Evolutionary conservation across 805 yeast species (phyloP).

Genomic region (Ogataea nitratoaversa): DNA sequence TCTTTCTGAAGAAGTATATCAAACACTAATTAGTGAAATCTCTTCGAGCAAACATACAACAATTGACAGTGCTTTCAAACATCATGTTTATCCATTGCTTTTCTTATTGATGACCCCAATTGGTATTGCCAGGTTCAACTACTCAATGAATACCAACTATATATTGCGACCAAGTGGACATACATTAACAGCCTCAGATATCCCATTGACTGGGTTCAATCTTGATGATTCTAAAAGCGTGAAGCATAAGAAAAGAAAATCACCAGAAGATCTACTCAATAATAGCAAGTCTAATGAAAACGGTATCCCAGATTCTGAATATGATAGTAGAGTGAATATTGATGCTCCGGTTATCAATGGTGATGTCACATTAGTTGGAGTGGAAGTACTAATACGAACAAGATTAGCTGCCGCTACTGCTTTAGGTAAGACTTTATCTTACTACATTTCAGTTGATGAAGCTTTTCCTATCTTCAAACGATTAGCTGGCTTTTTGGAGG

Average conservation of each 20-base stretch:
- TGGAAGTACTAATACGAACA: conserved; percentile 67
- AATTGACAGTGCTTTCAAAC: conserved; percentile 49
- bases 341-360: conserved; percentile 92
- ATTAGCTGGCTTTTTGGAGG: conserved; percentile 41
- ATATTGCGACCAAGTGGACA: conserved; percentile 79
- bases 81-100: conserved; percentile 57
- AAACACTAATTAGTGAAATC: conserved; percentile 47
- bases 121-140: conserved; percentile 86
- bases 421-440: conserved; percentile 61
- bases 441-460: conserved; percentile 36
- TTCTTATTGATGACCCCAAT: conserved; percentile 86
- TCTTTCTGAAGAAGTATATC: conserved; percentile 61
- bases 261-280: conserved; percentile 5
- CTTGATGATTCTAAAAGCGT: conserved; percentile 26
- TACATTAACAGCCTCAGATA: conserved; percentile 28
- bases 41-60: conserved; percentile 29
- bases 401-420: conserved; percentile 74
- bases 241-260: conserved; percentile 48
- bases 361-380: conserved; percentile 81
- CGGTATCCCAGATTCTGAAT: conserved; percentile 48
- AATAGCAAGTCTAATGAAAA: conserved; percentile 21
- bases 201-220: conserved; percentile 25
- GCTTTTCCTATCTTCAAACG: conserved; percentile 36
- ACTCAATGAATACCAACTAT: conserved; percentile 71
- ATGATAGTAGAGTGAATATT: conserved; percentile 68